These are phyloP conservation scores for Westerdykella sp. DNA, from an alignment of 2,329 filamentous ascomycete genomes.

Conservation along the genomic window DNA sequence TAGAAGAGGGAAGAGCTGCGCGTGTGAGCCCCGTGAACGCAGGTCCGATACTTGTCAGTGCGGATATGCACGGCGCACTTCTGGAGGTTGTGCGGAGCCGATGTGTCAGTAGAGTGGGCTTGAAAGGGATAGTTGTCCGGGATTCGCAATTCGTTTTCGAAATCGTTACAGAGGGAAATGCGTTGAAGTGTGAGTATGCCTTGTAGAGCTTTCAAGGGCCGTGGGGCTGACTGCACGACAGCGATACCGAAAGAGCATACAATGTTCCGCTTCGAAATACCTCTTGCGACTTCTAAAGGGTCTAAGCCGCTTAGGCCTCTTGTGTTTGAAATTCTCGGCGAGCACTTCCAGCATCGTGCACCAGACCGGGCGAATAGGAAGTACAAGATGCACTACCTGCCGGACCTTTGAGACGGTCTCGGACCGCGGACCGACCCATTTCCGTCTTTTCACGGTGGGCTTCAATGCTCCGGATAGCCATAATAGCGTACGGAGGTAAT, in stretches of 20 bases:
- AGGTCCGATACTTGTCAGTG: constrained; percentile 67
- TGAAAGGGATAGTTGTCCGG: constrained; percentile 79
- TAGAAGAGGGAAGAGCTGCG: constrained; percentile 41
- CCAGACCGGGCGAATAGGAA: constrained; percentile 85
- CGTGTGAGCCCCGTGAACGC: constrained; percentile 55
- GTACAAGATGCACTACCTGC: constrained; percentile 78
- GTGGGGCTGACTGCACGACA: constrained; percentile 15
- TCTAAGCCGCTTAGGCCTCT: constrained; percentile 44
- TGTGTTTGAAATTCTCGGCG: constrained; percentile 79
- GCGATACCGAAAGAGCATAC: constrained; percentile 85
- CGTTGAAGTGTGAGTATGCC: constrained; percentile 55
- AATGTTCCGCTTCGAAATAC: constrained; percentile 70
- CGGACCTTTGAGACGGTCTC: constrained; percentile 55
- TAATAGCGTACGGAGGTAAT: too few relatives aligned
- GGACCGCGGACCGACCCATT: too few relatives aligned
- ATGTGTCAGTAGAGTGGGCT: constrained; percentile 74
- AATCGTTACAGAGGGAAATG: constrained; percentile 65
- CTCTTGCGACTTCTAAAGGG: constrained; percentile 34
- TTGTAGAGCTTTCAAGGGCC: too few relatives aligned
- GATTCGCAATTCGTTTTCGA: constrained; percentile 85
- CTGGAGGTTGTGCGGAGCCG: constrained; percentile 76
- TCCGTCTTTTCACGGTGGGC: too few relatives aligned
- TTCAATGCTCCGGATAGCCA: too few relatives aligned
- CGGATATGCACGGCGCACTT: constrained; percentile 84
- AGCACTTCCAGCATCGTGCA: constrained; percentile 76